Conservation (phyloP, 805 yeast species). For the Cephaloascus albidus region DNA sequence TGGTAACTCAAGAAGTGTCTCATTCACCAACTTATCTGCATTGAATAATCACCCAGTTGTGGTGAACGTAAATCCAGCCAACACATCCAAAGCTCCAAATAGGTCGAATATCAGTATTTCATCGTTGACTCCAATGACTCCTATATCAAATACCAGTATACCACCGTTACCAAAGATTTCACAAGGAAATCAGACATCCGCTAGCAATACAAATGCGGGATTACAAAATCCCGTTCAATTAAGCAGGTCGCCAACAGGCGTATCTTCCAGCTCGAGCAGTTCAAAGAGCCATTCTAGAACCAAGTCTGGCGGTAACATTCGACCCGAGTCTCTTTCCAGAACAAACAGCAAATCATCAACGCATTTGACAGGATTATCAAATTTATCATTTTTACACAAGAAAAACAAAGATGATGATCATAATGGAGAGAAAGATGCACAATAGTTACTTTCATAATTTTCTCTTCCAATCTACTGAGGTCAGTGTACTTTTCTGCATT, state of each 20-base stretch:
- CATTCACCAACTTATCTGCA: conserved; percentile 16
- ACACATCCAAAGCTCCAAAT: conserved; percentile 5
- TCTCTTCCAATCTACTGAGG: too few relatives aligned
- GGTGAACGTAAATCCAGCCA: conserved; percentile 4
- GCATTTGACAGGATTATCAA: neutral
- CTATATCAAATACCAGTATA: too few relatives aligned
- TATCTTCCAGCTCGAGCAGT: neutral
- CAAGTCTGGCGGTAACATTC: neutral
- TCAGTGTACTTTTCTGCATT: too few relatives aligned
- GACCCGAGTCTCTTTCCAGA: neutral
- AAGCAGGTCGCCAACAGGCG: conserved; percentile 1
- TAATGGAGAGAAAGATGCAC: too few relatives aligned
- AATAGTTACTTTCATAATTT: too few relatives aligned
- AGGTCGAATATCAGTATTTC: conserved; percentile 3
- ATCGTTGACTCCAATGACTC: conserved; percentile 3
- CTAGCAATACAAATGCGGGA: too few relatives aligned
- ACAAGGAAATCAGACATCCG: too few relatives aligned
- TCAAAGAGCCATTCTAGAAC: neutral
- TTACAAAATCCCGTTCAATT: too few relatives aligned
- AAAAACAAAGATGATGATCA: neutral
- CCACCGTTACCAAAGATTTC: too few relatives aligned
- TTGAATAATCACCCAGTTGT: conserved; percentile 1
- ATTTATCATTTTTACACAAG: neutral
- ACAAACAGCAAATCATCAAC: conserved; percentile 4
- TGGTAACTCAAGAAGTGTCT: conserved; percentile 23